Evolutionary conservation across 2,329 filamentous ascomycete genomes (phyloP), one percentile per base, ranked within the genome.

Genomic region (Macroventuria anomochaeta): DNA sequence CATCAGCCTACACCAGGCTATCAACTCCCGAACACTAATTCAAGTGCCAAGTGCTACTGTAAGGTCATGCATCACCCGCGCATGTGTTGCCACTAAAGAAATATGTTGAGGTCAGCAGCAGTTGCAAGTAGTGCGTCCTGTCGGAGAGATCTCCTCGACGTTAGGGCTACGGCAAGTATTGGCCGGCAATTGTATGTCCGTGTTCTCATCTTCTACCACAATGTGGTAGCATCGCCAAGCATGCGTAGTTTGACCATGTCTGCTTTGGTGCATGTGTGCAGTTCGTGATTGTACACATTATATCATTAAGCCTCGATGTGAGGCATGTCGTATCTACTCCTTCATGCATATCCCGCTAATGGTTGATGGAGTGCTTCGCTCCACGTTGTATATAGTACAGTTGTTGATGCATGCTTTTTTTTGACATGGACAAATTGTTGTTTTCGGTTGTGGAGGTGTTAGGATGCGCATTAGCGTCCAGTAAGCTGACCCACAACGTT

Each of bases 401-500:
- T 17, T 44, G 21, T 32, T 29, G 25, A n/a, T 43, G 38, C 13
- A 46, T 38, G 43, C 15, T 10, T 36, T 21, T 18, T 28, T 13
- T 20, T n/a, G 25, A n/a, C n/a, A n/a, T n/a, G n/a, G n/a, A n/a
- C n/a, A n/a, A n/a, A n/a, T n/a, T n/a, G n/a, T n/a, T n/a, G n/a
- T n/a, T n/a, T n/a, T n/a, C n/a, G n/a, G n/a, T n/a, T n/a, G n/a
- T n/a, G n/a, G n/a, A n/a, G n/a, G n/a, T n/a, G n/a, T n/a, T n/a
- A n/a, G n/a, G n/a, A n/a, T n/a, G 11, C 20, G 33, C 23, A 33
- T 20, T 53, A 65, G n/a, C 51, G 58, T 36, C 59, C 56, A 11
- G 62, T 61, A 37, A 72, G 44, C 23, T 59, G 54, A 15, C 59
- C 62, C 8, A 74, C 58, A 31, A 69, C 63, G 13, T 65, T 62